phyloP scores from a whole-genome alignment of 768 basidiomycete genomes.

The Lactarius evosmus region DNA sequence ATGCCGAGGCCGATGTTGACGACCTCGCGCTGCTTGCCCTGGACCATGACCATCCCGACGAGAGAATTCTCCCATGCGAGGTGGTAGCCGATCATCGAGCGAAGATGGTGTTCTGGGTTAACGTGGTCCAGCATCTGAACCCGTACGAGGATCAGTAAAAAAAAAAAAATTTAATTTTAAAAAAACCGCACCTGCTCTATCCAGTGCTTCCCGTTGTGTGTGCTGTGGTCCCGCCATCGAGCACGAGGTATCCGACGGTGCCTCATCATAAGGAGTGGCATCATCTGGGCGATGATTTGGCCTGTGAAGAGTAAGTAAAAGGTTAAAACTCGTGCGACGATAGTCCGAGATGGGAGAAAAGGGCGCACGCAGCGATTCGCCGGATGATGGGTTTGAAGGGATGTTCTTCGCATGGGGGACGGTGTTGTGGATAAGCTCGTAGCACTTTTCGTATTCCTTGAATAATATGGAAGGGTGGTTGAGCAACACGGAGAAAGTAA shows the following conservation, averaged over 20 bases:
- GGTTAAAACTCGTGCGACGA: constrained; percentile 19
- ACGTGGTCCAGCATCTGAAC: constrained; percentile 59
- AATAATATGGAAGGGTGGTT: constrained; percentile 13
- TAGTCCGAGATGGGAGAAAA: neutral
- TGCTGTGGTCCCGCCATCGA: constrained; percentile 67
- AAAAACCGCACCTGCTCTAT: constrained; percentile 60
- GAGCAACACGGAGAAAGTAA: constrained; percentile 21
- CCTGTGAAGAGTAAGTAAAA: constrained; percentile 45
- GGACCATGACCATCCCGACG: constrained; percentile 84
- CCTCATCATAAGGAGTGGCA: constrained; percentile 83
- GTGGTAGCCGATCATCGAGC: constrained; percentile 79
- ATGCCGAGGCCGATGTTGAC: constrained; percentile 81
- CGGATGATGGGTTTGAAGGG: constrained; percentile 51
- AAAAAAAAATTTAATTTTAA: neutral
- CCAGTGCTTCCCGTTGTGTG: constrained; percentile 69
- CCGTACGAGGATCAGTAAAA: constrained; percentile 50
- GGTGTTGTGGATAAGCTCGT: constrained; percentile 56
- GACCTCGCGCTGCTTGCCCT: constrained; percentile 70
- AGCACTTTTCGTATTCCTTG: constrained; percentile 74
- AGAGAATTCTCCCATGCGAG: constrained; percentile 64
- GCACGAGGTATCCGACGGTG: constrained; percentile 74
- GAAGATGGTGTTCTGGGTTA: constrained; percentile 46
- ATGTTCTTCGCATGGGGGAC: constrained; percentile 52
- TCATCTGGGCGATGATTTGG: constrained; percentile 65
- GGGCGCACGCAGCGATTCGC: constrained; percentile 65